These are phyloP conservation scores for Orbilia quercus DNA, from an alignment of 2,329 filamentous ascomycete genomes.

Conservation along the genomic window DNA sequence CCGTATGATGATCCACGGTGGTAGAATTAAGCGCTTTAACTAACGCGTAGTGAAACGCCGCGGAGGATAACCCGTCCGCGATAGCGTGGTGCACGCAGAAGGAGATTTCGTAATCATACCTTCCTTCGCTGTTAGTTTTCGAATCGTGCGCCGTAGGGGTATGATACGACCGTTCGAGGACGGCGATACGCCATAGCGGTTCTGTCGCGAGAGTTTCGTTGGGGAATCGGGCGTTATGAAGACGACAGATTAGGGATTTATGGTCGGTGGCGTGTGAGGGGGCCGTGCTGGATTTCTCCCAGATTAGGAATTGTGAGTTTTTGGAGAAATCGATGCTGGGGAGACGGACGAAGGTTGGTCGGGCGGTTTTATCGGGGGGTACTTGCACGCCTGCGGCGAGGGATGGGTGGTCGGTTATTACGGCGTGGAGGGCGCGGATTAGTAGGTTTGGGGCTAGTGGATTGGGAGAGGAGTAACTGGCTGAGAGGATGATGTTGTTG, in stretches of 20 bases:
- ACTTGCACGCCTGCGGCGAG: slow-evolving; percentile 66
- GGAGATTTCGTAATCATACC: slow-evolving; percentile 66
- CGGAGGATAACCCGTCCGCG: slow-evolving; percentile 67
- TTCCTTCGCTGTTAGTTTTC: slow-evolving; percentile 47
- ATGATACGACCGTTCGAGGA: slow-evolving; percentile 40
- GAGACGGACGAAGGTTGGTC: slow-evolving; percentile 66
- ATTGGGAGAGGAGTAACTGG: slow-evolving; percentile 52
- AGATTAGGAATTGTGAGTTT: slow-evolving; percentile 60
- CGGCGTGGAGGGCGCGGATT: slow-evolving; percentile 54
- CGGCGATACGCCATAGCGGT: slow-evolving; percentile 46
- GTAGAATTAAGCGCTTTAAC: slow-evolving; percentile 64
- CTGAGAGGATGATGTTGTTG: slow-evolving; percentile 54
- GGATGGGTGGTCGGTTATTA: slow-evolving; percentile 66
- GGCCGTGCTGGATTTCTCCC: slow-evolving; percentile 62
- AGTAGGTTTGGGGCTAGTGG: slow-evolving; percentile 28
- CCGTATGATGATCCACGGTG: neutral
- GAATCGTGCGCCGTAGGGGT: slow-evolving; percentile 34
- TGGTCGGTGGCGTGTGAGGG: slow-evolving; percentile 62
- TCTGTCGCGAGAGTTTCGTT: slow-evolving; percentile 17
- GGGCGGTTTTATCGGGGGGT: slow-evolving; percentile 64
- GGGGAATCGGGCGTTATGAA: slow-evolving; percentile 26
- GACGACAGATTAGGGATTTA: slow-evolving; percentile 36
- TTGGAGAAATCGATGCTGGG: slow-evolving; percentile 64
- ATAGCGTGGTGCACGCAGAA: slow-evolving; percentile 68
- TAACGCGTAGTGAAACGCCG: slow-evolving; percentile 67